Conservation (phyloP, 768 basidiomycete genomes). For the Hydnomerulius pinastri region DNA sequence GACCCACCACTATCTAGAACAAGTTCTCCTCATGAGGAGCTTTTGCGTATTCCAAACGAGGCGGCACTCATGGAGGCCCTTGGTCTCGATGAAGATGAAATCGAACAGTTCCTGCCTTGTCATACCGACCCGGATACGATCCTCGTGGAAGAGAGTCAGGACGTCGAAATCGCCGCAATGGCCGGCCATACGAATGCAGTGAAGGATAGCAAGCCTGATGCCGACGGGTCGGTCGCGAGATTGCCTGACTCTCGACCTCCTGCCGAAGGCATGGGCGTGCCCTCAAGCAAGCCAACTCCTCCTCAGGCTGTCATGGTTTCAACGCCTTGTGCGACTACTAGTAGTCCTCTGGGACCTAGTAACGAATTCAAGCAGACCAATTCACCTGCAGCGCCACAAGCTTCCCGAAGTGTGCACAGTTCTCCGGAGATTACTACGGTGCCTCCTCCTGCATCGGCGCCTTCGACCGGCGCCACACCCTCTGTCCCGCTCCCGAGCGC, state of each 20-base stretch:
- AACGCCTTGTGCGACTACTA: neutral
- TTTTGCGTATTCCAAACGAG: neutral
- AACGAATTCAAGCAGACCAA: constrained; percentile 4
- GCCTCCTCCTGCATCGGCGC: neutral
- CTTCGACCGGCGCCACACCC: constrained; percentile 2
- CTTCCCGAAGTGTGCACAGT: constrained; percentile 4
- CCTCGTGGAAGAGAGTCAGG: neutral
- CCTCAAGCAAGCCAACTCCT: constrained; percentile 3
- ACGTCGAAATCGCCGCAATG: neutral
- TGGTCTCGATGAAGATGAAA: constrained; percentile 6
- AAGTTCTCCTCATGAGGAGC: neutral
- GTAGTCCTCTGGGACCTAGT: neutral
- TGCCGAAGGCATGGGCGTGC: too few species aligned
- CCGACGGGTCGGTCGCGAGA: too few species aligned
- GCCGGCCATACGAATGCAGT: constrained; percentile 4
- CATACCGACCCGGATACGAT: neutral
- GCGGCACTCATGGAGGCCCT: constrained; percentile 3
- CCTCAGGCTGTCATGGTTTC: neutral
- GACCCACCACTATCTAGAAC: neutral
- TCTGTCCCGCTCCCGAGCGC: constrained; percentile 6
- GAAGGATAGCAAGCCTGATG: constrained; percentile 2
- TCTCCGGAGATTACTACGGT: neutral
- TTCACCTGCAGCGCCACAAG: constrained; percentile 1
- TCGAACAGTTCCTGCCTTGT: constrained; percentile 1
- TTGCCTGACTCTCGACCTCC: too few species aligned